These are phyloP conservation scores for Mimosa bimucronata DNA, from an alignment of 306 rosid species.

Conservation along the genomic window DNA sequence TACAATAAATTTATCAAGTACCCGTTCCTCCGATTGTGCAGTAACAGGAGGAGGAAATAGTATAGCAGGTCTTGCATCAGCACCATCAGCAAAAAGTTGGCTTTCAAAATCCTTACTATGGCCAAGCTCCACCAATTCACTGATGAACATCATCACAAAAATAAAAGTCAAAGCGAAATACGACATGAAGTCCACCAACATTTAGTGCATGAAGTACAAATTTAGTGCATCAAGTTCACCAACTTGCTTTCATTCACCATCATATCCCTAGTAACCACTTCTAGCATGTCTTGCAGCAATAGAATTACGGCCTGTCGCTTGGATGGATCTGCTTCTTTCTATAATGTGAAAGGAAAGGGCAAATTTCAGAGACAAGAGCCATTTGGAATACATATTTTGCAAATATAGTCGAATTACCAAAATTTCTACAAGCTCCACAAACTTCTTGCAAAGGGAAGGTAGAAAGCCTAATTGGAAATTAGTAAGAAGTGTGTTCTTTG, in stretches of 20 bases:
- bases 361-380: slow-evolving; percentile 37
- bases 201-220: slow-evolving; percentile 27
- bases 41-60: slow-evolving; percentile 79
- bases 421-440: slow-evolving; percentile 85
- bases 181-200: too few species aligned
- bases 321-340: slow-evolving; percentile 72
- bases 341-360: slow-evolving; percentile 46
- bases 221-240: slow-evolving; percentile 37
- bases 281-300: slow-evolving; percentile 91
- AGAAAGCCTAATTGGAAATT: slow-evolving; percentile 79
- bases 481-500: slow-evolving; percentile 75
- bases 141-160: slow-evolving; percentile 42
- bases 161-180: slow-evolving; percentile 7
- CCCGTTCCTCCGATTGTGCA: slow-evolving; percentile 96
- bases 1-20: slow-evolving; percentile 24
- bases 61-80: slow-evolving; percentile 77
- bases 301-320: slow-evolving; percentile 72
- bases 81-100: slow-evolving; percentile 84
- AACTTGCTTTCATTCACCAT: slow-evolving; percentile 90
- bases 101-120: slow-evolving; percentile 81
- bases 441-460: slow-evolving; percentile 78
- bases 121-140: slow-evolving; percentile 85
- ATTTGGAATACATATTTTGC: slow-evolving; percentile 30
- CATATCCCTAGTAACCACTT: slow-evolving; percentile 91
- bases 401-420: slow-evolving; percentile 59